A percentile compares a stretch with the other conserved stretches of the same genome.
Conservation (phyloP, 257 asterid species). For the Penstemon barbatus region DNA sequence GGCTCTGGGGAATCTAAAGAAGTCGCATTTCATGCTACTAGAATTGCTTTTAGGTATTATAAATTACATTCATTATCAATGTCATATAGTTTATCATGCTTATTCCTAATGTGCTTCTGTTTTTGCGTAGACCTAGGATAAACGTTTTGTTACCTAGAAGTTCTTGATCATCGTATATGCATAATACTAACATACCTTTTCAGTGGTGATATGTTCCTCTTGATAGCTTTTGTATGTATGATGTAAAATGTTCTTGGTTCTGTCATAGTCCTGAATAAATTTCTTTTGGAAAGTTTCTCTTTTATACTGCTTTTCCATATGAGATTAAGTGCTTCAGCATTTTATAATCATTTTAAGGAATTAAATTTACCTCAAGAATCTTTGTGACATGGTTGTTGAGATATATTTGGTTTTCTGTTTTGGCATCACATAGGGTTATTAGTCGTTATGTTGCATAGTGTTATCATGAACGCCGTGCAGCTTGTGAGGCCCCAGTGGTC, state of each 20-base stretch:
- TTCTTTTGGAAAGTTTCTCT: background rate
- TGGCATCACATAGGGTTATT: no score
- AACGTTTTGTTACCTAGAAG: background rate
- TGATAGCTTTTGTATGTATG: constrained; percentile 24
- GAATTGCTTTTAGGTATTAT: constrained; percentile 85
- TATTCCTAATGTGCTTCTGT: background rate
- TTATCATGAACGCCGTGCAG: no score
- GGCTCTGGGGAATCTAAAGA: constrained; percentile 93
- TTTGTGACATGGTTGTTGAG: no score
- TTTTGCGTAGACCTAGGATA: background rate
- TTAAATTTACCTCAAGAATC: no score
- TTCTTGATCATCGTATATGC: constrained; percentile 15
- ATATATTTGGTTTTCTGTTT: no score
- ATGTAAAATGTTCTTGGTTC: constrained; percentile 3
- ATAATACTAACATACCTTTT: constrained; percentile 11
- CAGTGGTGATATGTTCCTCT: constrained; percentile 27
- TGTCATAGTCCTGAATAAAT: constrained; percentile 2
- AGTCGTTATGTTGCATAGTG: no score
- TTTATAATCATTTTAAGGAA: no score
- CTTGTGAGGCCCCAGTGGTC: no score
- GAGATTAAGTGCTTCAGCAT: background rate
- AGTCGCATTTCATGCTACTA: constrained; percentile 76
- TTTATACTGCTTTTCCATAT: background rate
- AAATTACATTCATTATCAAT: background rate
- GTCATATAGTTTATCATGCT: background rate